Conservation (phyloP, 129 eudicot genomes). For the Chrysanthemum lavandulifolium region DNA sequence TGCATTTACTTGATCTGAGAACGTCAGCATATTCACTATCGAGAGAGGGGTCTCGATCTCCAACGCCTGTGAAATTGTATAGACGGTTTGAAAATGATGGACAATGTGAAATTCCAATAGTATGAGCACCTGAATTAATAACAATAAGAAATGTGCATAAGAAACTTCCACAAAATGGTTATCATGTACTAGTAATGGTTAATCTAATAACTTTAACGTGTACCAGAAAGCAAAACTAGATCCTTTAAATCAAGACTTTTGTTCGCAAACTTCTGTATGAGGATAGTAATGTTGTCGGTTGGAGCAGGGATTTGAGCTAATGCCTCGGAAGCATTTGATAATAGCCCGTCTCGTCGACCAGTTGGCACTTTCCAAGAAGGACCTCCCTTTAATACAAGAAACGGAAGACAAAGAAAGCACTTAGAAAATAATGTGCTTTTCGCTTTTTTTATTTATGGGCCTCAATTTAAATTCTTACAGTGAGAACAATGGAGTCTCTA, state of each 20-base stretch:
- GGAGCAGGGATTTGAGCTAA: constrained; percentile 67
- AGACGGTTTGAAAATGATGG: constrained; percentile 55
- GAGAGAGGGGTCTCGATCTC: constrained; percentile 65
- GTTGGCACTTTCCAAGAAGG: constrained; percentile 87
- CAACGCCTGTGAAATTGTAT: constrained; percentile 76
- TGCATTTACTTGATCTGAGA: constrained; percentile 59
- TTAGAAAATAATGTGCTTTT: neutral
- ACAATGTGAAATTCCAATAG: constrained; percentile 75
- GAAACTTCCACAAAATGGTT: neutral
- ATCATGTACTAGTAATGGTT: neutral
- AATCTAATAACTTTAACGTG: neutral
- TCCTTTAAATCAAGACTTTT: constrained; percentile 74
- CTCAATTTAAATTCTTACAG: constrained; percentile 33
- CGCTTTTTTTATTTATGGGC: neutral
- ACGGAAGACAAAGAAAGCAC: neutral
- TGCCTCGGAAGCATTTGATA: constrained; percentile 75
- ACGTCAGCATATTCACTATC: constrained; percentile 71
- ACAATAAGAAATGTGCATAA: neutral
- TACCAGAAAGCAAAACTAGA: constrained; percentile 84
- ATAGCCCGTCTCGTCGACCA: constrained; percentile 75
- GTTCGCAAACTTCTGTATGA: constrained; percentile 52
- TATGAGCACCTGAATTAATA: constrained; percentile 64
- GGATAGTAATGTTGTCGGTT: constrained; percentile 48
- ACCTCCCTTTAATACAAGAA: constrained; percentile 56
- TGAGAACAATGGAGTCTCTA: constrained; percentile 64